A percentile compares a stretch with the other conserved stretches of the same genome.
phyloP scores from a whole-genome alignment of 1,284 basidiomycete species.

The Tilletia caries region DNA sequence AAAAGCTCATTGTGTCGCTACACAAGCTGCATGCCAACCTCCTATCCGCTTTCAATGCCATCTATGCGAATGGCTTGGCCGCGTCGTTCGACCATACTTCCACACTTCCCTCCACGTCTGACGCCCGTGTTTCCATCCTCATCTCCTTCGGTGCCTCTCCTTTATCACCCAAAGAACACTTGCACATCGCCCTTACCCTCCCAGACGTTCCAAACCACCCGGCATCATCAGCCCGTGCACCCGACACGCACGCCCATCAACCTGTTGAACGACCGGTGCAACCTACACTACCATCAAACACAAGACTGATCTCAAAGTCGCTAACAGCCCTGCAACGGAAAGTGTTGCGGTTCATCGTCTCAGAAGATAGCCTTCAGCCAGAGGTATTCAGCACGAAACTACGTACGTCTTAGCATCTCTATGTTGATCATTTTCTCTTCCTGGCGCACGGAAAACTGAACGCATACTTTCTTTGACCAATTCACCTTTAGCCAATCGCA shows the following conservation, averaged over 20 bases:
- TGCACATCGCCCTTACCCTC: neutral
- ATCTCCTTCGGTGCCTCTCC: constrained; percentile 3
- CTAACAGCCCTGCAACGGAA: constrained; percentile 1
- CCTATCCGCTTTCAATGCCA: neutral
- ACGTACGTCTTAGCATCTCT: neutral
- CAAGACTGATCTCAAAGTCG: neutral
- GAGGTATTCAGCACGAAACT: neutral
- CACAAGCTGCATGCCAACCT: neutral
- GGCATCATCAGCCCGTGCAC: neutral
- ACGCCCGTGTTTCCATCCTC: neutral
- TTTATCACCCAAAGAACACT: neutral
- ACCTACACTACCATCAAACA: too few relatives aligned
- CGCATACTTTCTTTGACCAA: neutral
- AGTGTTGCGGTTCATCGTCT: neutral
- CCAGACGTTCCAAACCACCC: neutral
- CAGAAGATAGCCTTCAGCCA: constrained; percentile 3
- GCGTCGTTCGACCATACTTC: too few relatives aligned
- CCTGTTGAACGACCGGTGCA: too few relatives aligned
- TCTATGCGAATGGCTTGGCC: neutral
- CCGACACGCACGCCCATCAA: neutral
- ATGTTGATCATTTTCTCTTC: neutral
- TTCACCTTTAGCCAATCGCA: neutral
- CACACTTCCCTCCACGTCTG: neutral
- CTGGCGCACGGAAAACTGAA: neutral
- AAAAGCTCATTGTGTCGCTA: neutral